Evolutionary conservation across 2,329 filamentous ascomycete genomes (phyloP).

Genomic region (Penicillium freii): DNA sequence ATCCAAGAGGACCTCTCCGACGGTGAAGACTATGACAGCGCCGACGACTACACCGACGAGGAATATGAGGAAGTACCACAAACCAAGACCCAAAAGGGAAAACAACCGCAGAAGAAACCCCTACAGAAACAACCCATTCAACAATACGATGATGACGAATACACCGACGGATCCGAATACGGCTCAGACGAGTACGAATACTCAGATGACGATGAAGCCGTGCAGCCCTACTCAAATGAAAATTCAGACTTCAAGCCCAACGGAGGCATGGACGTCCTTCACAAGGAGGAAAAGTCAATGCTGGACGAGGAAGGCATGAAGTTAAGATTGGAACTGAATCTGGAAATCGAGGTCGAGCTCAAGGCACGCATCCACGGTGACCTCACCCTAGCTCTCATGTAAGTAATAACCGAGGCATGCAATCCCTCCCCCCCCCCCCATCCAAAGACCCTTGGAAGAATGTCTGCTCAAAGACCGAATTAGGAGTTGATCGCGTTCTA

Average conservation of each 20-base stretch:
- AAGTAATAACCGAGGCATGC: conserved; percentile 27
- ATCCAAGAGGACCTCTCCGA: conserved; percentile 29
- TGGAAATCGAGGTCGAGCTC: conserved; percentile 62
- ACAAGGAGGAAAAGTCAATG: conserved; percentile 28
- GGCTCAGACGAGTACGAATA: conserved; percentile 33
- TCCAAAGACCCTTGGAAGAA: neutral
- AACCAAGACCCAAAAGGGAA: conserved; percentile 13
- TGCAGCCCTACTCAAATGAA: conserved; percentile 30
- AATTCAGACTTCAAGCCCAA: conserved; percentile 25
- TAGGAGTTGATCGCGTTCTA: conserved; percentile 26
- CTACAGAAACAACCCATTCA: conserved; percentile 18
- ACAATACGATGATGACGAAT: conserved; percentile 28
- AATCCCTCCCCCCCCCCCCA: neutral
- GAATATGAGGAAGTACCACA: conserved; percentile 18
- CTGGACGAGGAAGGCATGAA: conserved; percentile 49
- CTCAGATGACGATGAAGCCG: conserved; percentile 20
- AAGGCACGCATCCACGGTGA: conserved; percentile 66
- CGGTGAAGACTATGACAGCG: conserved; percentile 32
- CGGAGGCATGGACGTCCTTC: conserved; percentile 30
- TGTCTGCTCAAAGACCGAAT: conserved; percentile 21
- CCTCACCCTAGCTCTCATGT: conserved; percentile 55
- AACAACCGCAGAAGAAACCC: conserved; percentile 10
- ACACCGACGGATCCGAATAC: conserved; percentile 33
- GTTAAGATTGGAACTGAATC: conserved; percentile 58
- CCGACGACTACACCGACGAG: conserved; percentile 32